Evolutionary conservation across 768 basidiomycete species (phyloP).

Genomic region (Podaxis pistillaris): DNA sequence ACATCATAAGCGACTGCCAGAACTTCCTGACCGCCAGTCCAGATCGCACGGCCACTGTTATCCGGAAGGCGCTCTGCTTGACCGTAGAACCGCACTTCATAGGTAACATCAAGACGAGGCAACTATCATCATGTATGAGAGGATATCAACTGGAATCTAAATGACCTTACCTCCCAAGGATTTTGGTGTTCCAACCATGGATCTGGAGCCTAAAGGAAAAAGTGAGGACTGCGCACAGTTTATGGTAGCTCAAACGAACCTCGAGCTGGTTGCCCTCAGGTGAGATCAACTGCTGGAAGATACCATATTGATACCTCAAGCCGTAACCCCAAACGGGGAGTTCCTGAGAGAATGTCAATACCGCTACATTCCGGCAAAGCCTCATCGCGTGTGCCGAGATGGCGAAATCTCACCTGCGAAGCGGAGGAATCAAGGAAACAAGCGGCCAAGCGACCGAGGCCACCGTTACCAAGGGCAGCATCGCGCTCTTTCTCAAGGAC

Average conservation of each 20-base stretch:
- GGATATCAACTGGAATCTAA: not conserved
- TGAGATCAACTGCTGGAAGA: conserved; percentile 92
- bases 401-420: conserved; percentile 62
- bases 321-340: conserved; percentile 97
- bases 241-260: conserved; percentile 24
- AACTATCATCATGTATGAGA: conserved; percentile 32
- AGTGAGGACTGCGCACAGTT: conserved; percentile 5
- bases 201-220: conserved; percentile 62
- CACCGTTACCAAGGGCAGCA: conserved; percentile 93
- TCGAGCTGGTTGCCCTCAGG: conserved; percentile 83
- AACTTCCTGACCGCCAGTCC: conserved; percentile 93
- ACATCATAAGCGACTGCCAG: conserved; percentile 92
- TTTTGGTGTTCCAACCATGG: conserved; percentile 90
- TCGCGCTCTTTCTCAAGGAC: conserved; percentile 88
- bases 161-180: conserved; percentile 64
- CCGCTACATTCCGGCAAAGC: not conserved
- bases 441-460: conserved; percentile 92
- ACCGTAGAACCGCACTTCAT: conserved; percentile 90
- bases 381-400: conserved; percentile 29
- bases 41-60: conserved; percentile 59
- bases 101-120: conserved; percentile 79
- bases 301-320: conserved; percentile 89
- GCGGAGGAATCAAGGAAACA: conserved; percentile 96
- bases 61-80: conserved; percentile 65
- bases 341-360: conserved; percentile 37